A percentile compares a stretch with the other conserved stretches of the same genome.
phyloP scores from a whole-genome alignment of 371 early-diverging fungal genomes.

The Saksenaea vasiformis region DNA sequence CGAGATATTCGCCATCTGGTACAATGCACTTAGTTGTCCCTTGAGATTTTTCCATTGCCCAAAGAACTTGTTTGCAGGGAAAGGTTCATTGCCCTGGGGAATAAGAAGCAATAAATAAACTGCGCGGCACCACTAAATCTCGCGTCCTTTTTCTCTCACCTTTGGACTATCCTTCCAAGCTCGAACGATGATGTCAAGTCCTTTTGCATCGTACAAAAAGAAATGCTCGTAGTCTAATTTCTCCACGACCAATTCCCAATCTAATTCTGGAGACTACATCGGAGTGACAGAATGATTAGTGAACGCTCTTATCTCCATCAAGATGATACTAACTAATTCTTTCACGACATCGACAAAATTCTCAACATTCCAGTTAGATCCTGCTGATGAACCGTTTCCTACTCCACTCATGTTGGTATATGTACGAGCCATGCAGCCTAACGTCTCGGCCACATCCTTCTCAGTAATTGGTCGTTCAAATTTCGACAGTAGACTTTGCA shows the following conservation, averaged over 20 bases:
- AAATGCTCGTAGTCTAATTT: slow-evolving; percentile 74
- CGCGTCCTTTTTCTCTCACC: slow-evolving; percentile 33
- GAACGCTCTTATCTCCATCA: background rate
- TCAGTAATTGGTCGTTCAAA: slow-evolving; percentile 38
- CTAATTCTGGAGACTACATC: slow-evolving; percentile 52
- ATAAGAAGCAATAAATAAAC: background rate
- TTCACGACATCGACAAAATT: slow-evolving; percentile 59
- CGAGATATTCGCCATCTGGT: slow-evolving; percentile 64
- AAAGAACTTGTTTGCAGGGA: slow-evolving; percentile 75
- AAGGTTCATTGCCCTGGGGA: slow-evolving; percentile 31
- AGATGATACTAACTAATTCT: slow-evolving; percentile 51
- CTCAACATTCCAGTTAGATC: slow-evolving; percentile 68
- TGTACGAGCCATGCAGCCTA: slow-evolving; percentile 74
- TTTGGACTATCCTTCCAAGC: slow-evolving; percentile 65
- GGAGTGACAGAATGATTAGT: background rate
- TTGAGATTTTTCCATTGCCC: slow-evolving; percentile 75
- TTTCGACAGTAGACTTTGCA: slow-evolving; percentile 44
- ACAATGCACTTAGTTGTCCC: slow-evolving; percentile 75
- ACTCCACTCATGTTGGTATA: slow-evolving; percentile 58
- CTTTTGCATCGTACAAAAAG: slow-evolving; percentile 61
- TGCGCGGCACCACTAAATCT: background rate
- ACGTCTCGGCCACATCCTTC: slow-evolving; percentile 67
- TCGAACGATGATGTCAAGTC: slow-evolving; percentile 64
- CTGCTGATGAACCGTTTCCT: slow-evolving; percentile 30
- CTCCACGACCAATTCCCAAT: slow-evolving; percentile 70